These are phyloP conservation scores for Daphne laureola DNA, from an alignment of 441 rosid species.

Conservation along the genomic window DNA sequence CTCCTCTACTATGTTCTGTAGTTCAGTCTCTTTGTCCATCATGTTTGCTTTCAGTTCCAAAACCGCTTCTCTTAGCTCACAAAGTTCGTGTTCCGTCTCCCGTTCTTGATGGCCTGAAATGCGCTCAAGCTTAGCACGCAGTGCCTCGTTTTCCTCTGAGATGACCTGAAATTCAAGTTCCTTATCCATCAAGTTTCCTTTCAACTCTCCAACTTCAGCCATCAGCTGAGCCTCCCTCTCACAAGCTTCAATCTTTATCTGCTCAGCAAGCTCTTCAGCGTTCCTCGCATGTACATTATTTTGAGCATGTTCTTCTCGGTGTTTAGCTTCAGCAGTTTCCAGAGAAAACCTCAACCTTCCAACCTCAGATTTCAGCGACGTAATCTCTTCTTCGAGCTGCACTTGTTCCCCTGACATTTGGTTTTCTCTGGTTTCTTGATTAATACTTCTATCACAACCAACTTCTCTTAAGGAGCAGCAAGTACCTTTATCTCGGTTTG, in stretches of 20 bases:
- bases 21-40: slow-evolving; percentile 66
- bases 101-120: slow-evolving; percentile 20
- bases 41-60: slow-evolving; percentile 39
- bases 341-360: slow-evolving; percentile 40
- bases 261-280: slow-evolving; percentile 37
- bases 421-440: slow-evolving; percentile 23
- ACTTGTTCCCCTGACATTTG: slow-evolving; percentile 26
- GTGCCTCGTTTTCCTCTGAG: slow-evolving; percentile 50
- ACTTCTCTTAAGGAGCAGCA: slow-evolving; percentile 9
- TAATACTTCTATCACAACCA: slow-evolving; percentile 14
- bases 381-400: slow-evolving; percentile 41
- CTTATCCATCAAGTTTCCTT: slow-evolving; percentile 56
- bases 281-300: slow-evolving; percentile 27
- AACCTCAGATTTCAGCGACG: slow-evolving; percentile 49
- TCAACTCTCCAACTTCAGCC: slow-evolving; percentile 61
- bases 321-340: slow-evolving; percentile 44
- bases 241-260: slow-evolving; percentile 34
- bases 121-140: slow-evolving; percentile 31
- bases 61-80: slow-evolving; percentile 31
- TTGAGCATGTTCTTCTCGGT: slow-evolving; percentile 34
- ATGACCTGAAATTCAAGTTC: slow-evolving; percentile 50
- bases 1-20: slow-evolving; percentile 53
- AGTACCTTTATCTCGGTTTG: slow-evolving; percentile 17
- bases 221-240: slow-evolving; percentile 58
- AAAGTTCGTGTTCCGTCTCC: slow-evolving; percentile 27